phyloP scores from a whole-genome alignment of 176 grass and related monocot genomes.

The Sorghum bicolor region DNA sequence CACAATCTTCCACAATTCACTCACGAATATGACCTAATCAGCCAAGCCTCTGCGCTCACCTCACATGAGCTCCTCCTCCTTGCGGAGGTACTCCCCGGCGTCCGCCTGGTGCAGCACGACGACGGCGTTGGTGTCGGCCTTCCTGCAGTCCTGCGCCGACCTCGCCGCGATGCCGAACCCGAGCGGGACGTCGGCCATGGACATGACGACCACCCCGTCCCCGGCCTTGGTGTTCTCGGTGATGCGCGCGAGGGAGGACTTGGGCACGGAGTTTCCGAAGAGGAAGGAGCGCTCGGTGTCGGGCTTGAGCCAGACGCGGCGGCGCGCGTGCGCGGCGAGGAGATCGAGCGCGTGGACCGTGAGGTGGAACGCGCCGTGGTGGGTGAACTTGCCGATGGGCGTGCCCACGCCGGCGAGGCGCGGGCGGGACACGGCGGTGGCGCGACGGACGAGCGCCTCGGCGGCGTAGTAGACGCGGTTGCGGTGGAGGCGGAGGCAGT shows the following conservation, averaged over 20 bases:
- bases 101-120: constrained; percentile 81
- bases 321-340: constrained; percentile 79
- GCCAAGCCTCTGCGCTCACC: neutral
- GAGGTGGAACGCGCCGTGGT: constrained; percentile 76
- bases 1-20: neutral
- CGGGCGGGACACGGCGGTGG: constrained; percentile 53
- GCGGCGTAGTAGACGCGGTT: constrained; percentile 85
- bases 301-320: constrained; percentile 88
- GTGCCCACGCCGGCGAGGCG: constrained; percentile 67
- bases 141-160: constrained; percentile 79
- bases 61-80: constrained; percentile 74
- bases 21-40: neutral
- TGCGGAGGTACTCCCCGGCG: constrained; percentile 73
- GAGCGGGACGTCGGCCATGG: constrained; percentile 82
- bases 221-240: constrained; percentile 73
- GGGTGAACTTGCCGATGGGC: constrained; percentile 84
- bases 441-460: constrained; percentile 69
- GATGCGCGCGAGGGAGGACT: constrained; percentile 80
- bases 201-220: constrained; percentile 77
- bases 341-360: constrained; percentile 83
- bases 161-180: constrained; percentile 68
- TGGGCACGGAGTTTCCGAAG: constrained; percentile 86
- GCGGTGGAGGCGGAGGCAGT: constrained; percentile 89
- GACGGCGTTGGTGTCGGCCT: constrained; percentile 71
- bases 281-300: constrained; percentile 81